Evolutionary conservation across 2,329 filamentous ascomycete genomes (phyloP), one percentile per base, ranked within the genome.

Genomic region (Xylaria digitata): DNA sequence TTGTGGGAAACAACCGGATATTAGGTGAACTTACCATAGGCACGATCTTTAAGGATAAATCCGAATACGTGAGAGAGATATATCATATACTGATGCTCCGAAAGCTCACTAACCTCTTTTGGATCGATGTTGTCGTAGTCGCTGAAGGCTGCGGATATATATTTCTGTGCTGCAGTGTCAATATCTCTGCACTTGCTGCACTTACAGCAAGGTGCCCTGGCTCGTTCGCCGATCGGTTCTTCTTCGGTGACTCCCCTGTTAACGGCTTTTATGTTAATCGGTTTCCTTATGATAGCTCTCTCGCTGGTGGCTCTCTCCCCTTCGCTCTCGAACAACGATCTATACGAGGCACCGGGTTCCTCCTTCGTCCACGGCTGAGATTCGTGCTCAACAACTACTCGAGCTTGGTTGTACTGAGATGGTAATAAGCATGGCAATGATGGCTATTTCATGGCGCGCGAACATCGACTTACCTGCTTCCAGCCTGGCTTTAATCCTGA

Each of bases 41-140:
- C 43, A 59, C 65, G 65, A 37, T 66, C 62, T 23, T 70, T 68
- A 19, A 70, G 65, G 9, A 68, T 55, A 49, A 70, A 70, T 21
- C 62, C 68, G n/a, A 45, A 66, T 65, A 70, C 61, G 40, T 68
- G 65, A 56, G 65, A 68, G 46, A 68, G 65, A 37, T 52, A 68
- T 45, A 70, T 2, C 23, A 70, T 45, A n/a, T 55, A 63, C 30
- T 68, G 68, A n/a, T 70, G 68, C n/a, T 70, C 68, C 8, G 68
- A 61, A 32, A 68, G 62, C 40, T 53, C 26, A 34, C 11, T 15
- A 11, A 19, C 19, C 13, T 37, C 37, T 26, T 67, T 68, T 26
- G 68, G 65, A 9, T 70, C 42, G n/a, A 70, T 68, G 6, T 59
- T 54, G 37, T 70, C 68, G 46, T 70, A 70, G 46, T 68, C 65